A percentile compares a stretch with the other conserved stretches of the same genome.
phyloP scores from a whole-genome alignment of 345 rosid genomes.

The Gynandropsis gynandra region DNA sequence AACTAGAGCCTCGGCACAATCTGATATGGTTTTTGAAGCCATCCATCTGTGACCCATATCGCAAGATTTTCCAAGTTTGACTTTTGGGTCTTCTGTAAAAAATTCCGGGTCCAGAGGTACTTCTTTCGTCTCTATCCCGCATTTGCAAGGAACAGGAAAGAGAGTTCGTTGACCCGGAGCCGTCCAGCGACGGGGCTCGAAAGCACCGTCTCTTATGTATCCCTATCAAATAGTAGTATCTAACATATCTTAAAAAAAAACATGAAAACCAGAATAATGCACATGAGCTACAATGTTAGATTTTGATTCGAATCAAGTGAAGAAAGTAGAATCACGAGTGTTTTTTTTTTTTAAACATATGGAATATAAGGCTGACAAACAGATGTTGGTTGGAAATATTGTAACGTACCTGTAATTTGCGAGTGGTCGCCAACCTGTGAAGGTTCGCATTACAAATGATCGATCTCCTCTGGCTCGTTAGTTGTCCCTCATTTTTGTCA shows the following conservation, averaged over 20 bases:
- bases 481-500: slow-evolving; percentile 58
- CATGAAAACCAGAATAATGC: background rate
- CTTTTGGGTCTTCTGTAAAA: slow-evolving; percentile 40
- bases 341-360: too few species aligned
- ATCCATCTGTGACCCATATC: slow-evolving; percentile 87
- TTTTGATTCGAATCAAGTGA: too few species aligned
- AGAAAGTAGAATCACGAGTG: too few species aligned
- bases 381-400: slow-evolving; percentile 4
- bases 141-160: slow-evolving; percentile 51
- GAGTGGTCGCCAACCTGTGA: slow-evolving; percentile 49
- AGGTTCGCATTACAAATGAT: slow-evolving; percentile 62
- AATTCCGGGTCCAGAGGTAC: slow-evolving; percentile 64
- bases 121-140: slow-evolving; percentile 53
- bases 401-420: slow-evolving; percentile 56
- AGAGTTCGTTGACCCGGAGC: slow-evolving; percentile 73
- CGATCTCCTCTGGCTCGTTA: slow-evolving; percentile 36
- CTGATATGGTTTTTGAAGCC: slow-evolving; percentile 71
- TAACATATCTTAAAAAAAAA: background rate
- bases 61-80: slow-evolving; percentile 54
- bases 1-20: slow-evolving; percentile 78
- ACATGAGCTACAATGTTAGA: background rate
- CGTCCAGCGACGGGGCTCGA: slow-evolving; percentile 86
- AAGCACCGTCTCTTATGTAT: slow-evolving; percentile 65
- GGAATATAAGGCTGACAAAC: slow-evolving; percentile 8
- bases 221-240: slow-evolving; percentile 47